phyloP scores from a whole-genome alignment of 768 basidiomycete species.

The Kwoniella newhampshirensis region DNA sequence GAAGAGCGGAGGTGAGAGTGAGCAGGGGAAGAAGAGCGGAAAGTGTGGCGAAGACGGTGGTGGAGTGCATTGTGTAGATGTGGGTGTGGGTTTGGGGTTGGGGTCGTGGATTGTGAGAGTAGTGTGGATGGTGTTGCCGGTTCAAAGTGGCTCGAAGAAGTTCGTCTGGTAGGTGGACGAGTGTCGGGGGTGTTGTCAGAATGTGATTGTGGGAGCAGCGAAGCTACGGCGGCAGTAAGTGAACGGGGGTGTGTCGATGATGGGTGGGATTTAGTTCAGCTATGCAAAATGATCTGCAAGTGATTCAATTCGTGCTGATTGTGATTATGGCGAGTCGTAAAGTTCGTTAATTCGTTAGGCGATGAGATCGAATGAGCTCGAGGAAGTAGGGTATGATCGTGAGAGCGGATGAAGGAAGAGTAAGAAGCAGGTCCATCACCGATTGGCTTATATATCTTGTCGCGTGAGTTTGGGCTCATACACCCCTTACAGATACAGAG shows the following conservation, averaged over 20 bases:
- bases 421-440: background rate
- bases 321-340: background rate
- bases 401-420: conserved; percentile 13
- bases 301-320: conserved; percentile 4
- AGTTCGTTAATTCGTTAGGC: too few species aligned
- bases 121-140: too few species aligned
- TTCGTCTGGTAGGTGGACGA: too few species aligned
- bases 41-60: conserved; percentile 11
- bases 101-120: background rate
- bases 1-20: conserved; percentile 4
- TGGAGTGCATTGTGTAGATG: conserved; percentile 14
- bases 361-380: conserved; percentile 5
- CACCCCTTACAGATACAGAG: too few species aligned
- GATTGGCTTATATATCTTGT: too few species aligned
- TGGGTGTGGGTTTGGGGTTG: conserved; percentile 1
- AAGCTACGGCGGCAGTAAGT: conserved; percentile 1
- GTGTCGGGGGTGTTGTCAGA: too few species aligned
- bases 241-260: too few species aligned
- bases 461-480: too few species aligned
- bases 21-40: conserved; percentile 10
- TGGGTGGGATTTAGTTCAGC: conserved; percentile 18
- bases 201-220: conserved; percentile 31
- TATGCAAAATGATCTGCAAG: conserved; percentile 26
- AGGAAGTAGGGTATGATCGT: conserved; percentile 7
- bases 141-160: too few species aligned